These are phyloP conservation scores for Aspergillus nanangensis DNA, from an alignment of 495 filamentous ascomycete genomes.

Conservation along the genomic window DNA sequence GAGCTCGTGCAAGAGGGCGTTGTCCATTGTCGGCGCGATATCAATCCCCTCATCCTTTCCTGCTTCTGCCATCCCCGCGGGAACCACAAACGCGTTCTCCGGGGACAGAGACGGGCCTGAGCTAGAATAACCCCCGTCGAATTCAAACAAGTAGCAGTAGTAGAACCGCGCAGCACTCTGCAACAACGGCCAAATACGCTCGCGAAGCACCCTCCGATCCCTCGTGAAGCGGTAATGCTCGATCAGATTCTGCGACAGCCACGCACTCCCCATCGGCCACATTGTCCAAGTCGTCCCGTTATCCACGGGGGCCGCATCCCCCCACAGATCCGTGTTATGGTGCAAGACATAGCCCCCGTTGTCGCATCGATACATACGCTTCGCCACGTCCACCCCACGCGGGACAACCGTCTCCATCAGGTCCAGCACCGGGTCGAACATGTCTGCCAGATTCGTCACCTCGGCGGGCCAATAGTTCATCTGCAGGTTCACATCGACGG, in stretches of 20 bases:
- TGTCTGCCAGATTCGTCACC: constrained; percentile 27
- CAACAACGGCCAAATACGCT: constrained; percentile 18
- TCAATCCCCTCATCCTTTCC: constrained; percentile 18
- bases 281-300: constrained; percentile 25
- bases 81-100: constrained; percentile 31
- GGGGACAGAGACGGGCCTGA: constrained; percentile 36
- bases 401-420: constrained; percentile 21
- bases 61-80: constrained; percentile 5
- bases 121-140: constrained; percentile 24
- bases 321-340: constrained; percentile 41
- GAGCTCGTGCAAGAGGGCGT: constrained; percentile 27
- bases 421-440: constrained; percentile 21
- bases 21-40: constrained; percentile 35
- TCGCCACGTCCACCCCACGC: constrained; percentile 22
- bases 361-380: constrained; percentile 36
- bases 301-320: constrained; percentile 33
- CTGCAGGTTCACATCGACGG: constrained; percentile 48
- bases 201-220: constrained; percentile 20
- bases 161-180: constrained; percentile 25
- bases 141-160: constrained; percentile 28
- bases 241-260: constrained; percentile 33
- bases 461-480: constrained; percentile 53
- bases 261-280: constrained; percentile 36
- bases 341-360: constrained; percentile 27
- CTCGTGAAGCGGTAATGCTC: constrained; percentile 34